Conservation (phyloP, 2,329 filamentous ascomycete genomes). For the Ophiocordyceps camponoti-leonardi region DNA sequence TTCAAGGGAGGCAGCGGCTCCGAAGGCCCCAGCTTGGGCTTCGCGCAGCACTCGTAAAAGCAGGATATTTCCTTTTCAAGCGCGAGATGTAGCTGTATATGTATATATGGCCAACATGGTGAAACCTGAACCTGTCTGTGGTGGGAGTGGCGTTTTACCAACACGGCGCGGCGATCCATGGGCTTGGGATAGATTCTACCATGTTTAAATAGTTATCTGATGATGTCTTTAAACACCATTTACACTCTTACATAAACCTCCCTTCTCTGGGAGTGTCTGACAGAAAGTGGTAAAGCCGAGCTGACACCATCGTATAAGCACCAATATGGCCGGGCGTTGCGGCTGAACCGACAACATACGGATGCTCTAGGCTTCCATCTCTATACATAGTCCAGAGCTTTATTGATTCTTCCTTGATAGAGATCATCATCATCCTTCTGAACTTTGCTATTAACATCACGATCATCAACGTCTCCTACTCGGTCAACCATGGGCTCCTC, state of each 20-base stretch:
- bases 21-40: conserved; percentile 17
- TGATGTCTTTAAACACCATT: too few relatives aligned
- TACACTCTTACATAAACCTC: too few relatives aligned
- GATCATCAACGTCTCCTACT: too few relatives aligned
- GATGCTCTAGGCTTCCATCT: neutral
- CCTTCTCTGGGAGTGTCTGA: too few relatives aligned
- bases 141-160: too few relatives aligned
- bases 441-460: neutral
- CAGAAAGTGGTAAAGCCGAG: too few relatives aligned
- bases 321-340: neutral
- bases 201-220: too few relatives aligned
- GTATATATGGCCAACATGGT: neutral
- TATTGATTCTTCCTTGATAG: neutral
- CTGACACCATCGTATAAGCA: too few relatives aligned
- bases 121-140: too few relatives aligned
- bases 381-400: neutral
- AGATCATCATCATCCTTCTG: neutral
- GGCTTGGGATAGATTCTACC: too few relatives aligned
- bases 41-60: conserved; percentile 16
- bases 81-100: neutral
- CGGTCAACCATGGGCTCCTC: neutral
- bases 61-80: neutral
- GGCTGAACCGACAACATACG: neutral
- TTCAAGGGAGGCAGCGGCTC: conserved; percentile 39
- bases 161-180: too few relatives aligned